Evolutionary conservation across 441 rosid species (phyloP), one percentile per base, ranked within the genome.

Genomic region (Syzygium malaccense): DNA sequence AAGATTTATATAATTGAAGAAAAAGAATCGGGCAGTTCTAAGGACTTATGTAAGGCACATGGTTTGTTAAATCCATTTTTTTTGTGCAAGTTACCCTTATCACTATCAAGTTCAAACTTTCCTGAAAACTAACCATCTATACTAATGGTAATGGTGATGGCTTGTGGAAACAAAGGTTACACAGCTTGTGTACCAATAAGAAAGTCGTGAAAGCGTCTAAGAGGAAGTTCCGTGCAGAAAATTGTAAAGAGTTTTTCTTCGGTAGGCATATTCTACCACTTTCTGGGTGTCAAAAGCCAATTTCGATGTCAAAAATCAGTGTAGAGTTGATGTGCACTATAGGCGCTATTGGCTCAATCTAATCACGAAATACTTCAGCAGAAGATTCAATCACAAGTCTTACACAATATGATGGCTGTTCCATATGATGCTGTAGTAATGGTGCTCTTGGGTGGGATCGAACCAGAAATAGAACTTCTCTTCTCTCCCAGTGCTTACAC

Each of bases 391-490:
- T 17, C 9, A 23, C n/a, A 23, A 75, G 49, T 14, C 96, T 92
- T 95, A 97, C 99, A 98, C 95, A n/a, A 89, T 91, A 86, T 98
- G 99, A 89, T 96, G 98, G 62, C 89, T 88, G 93, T 96, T 96
- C 99, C 99, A 98, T 86, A 96, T 92, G 90, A 98, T 95, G 91
- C 94, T 95, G 92, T 98, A 96, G 85, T 93, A 90, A 53, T 96
- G 99, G 93, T 95, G 91, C 80, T 93, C 88, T 88, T 93, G 93
- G 0, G 98, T 94, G 78, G 99, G 99, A 90, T 98, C 98, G 90
- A 98, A 98, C 99, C 99, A 96, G 88, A 95, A 94, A 88, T 98
- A 94, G 90, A 96, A 98, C 54, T 95, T 96, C 92, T 96, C 99
- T 90, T 98, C 99, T 92, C 99, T 93, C 83, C 99, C 99, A 0